Conservation (phyloP, 1,284 basidiomycete species). For the Puccinia polysora region DNA sequence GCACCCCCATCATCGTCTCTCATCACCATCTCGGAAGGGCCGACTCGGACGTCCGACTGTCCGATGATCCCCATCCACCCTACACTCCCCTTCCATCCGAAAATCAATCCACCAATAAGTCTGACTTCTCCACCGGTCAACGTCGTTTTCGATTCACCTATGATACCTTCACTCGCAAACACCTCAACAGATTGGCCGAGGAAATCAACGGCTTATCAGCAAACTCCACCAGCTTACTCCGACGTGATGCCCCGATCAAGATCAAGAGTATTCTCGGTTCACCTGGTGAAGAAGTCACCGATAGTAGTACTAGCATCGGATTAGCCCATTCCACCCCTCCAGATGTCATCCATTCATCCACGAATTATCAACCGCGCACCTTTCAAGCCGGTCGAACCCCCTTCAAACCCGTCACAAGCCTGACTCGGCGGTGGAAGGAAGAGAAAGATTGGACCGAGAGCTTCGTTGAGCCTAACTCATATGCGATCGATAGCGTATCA, state of each 20-base stretch:
- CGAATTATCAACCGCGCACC: constrained; percentile 9
- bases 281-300: constrained; percentile 36
- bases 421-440: constrained; percentile 29
- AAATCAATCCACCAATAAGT: constrained; percentile 11
- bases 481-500: constrained; percentile 32
- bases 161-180: constrained; percentile 86
- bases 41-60: neutral
- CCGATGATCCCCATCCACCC: neutral
- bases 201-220: constrained; percentile 53
- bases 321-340: constrained; percentile 43
- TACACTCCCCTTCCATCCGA: neutral
- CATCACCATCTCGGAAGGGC: constrained; percentile 7
- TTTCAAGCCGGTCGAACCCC: constrained; percentile 40
- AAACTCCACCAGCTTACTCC: neutral
- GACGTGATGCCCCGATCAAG: constrained; percentile 17
- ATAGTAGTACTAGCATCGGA: constrained; percentile 32
- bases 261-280: constrained; percentile 40
- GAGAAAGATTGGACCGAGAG: constrained; percentile 37
- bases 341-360: neutral
- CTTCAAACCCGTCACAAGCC: constrained; percentile 23
- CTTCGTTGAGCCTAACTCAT: constrained; percentile 36
- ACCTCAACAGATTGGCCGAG: constrained; percentile 83
- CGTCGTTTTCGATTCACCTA: constrained; percentile 78
- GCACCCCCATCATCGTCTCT: constrained; percentile 17
- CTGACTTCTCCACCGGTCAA: neutral